phyloP scores from a whole-genome alignment of 2,329 filamentous ascomycete genomes.

The Penicillium sp. region DNA sequence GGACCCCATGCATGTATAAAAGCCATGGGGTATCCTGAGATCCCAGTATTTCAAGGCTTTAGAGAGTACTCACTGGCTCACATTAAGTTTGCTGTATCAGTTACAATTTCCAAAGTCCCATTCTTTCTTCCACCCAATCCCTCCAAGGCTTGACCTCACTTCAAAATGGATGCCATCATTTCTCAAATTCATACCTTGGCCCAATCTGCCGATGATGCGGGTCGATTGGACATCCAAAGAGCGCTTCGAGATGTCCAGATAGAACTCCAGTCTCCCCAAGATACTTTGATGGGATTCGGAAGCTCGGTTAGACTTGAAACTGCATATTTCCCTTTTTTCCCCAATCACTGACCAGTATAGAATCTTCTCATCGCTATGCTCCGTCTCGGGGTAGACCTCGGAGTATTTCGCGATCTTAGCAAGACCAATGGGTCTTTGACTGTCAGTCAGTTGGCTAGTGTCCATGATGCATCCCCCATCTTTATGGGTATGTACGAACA shows the following conservation, averaged over 20 bases:
- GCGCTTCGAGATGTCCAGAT: constrained; percentile 12
- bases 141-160: neutral
- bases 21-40: neutral
- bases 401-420: constrained; percentile 14
- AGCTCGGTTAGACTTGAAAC: constrained; percentile 14
- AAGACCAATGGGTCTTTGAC: constrained; percentile 4
- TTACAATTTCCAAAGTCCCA: neutral
- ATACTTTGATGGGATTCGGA: constrained; percentile 14
- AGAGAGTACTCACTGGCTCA: neutral
- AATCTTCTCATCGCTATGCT: constrained; percentile 13
- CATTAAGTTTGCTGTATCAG: neutral
- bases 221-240: constrained; percentile 16
- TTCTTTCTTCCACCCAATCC: neutral
- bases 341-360: constrained; percentile 1
- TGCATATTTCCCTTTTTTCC: neutral
- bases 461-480: constrained; percentile 2
- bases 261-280: constrained; percentile 20
- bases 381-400: constrained; percentile 17
- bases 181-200: constrained; percentile 19
- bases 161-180: constrained; percentile 19
- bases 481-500: constrained; percentile 8
- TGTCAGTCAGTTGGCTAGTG: constrained; percentile 6
- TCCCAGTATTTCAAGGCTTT: neutral
- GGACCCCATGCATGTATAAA: neutral
- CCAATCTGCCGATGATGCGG: constrained; percentile 17